Evolutionary conservation across 139 green algal species (phyloP).

Genomic region (Monoraphidium neglectum): DNA sequence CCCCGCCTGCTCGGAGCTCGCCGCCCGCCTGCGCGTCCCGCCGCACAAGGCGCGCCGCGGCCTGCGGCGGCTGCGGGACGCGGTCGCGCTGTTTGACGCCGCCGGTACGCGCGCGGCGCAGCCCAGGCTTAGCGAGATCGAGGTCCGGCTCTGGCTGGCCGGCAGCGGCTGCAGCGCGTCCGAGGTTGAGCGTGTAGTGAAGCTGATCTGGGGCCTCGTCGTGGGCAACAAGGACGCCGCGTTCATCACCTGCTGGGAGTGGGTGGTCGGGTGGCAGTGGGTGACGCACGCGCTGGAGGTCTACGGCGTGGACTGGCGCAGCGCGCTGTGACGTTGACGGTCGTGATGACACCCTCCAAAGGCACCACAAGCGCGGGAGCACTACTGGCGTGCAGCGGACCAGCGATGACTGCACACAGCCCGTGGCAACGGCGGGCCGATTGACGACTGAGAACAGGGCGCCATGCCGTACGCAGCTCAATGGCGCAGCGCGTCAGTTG

Average conservation of each 20-base stretch:
- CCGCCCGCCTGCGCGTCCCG: neutral
- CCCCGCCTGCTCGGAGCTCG: neutral
- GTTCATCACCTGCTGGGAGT: constrained; percentile 21
- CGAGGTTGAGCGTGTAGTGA: constrained; percentile 13
- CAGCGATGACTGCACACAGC: too few relatives aligned
- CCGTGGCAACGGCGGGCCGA: too few relatives aligned
- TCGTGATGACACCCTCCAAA: too few relatives aligned
- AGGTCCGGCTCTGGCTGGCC: constrained; percentile 30
- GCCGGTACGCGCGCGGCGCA: constrained; percentile 15
- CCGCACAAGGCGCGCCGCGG: constrained; percentile 24
- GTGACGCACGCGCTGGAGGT: constrained; percentile 34
- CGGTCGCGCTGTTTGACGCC: constrained; percentile 17
- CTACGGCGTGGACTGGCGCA: constrained; percentile 24
- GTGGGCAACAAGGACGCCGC: neutral
- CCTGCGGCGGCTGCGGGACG: constrained; percentile 22
- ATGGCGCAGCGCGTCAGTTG: too few relatives aligned
- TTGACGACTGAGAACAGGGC: too few relatives aligned
- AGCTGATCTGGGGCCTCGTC: constrained; percentile 27
- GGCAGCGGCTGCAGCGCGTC: constrained; percentile 23
- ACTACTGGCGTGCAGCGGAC: too few relatives aligned
- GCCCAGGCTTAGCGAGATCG: constrained; percentile 18
- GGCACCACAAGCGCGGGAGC: too few relatives aligned
- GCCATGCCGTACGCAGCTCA: too few relatives aligned
- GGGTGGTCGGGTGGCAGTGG: constrained; percentile 22
- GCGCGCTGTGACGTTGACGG: neutral